phyloP scores from a whole-genome alignment of 2,329 filamentous ascomycete genomes.

The Fusarium ambrosium region DNA sequence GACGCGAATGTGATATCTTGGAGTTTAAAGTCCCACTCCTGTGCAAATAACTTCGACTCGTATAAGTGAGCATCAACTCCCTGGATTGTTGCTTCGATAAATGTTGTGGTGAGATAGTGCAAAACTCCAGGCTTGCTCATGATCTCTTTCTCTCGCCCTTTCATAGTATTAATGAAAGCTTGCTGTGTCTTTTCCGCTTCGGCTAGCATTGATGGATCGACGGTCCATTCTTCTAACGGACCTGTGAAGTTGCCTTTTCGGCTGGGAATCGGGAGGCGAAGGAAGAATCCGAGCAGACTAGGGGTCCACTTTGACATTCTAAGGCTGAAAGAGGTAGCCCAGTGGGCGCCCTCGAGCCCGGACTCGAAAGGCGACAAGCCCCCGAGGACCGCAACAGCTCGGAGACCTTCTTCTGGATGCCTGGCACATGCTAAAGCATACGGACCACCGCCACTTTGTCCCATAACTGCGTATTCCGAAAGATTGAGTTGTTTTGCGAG shows the following conservation, averaged over 20 bases:
- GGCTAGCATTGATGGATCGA: background rate
- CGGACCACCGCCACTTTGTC: slow-evolving; percentile 23
- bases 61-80: slow-evolving; percentile 15
- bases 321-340: slow-evolving; percentile 7
- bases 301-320: slow-evolving; percentile 20
- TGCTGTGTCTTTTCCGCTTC: slow-evolving; percentile 10
- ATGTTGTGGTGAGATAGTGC: background rate
- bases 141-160: slow-evolving; percentile 8
- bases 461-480: slow-evolving; percentile 13
- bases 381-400: slow-evolving; percentile 13
- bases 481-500: slow-evolving; percentile 16
- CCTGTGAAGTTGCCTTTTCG: slow-evolving; percentile 5
- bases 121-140: slow-evolving; percentile 6
- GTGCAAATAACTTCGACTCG: background rate
- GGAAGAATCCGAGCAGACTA: slow-evolving; percentile 8
- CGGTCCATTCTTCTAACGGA: background rate
- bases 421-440: slow-evolving; percentile 27
- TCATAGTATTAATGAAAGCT: background rate
- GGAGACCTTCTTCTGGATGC: slow-evolving; percentile 14
- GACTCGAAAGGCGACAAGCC: slow-evolving; percentile 16
- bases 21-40: slow-evolving; percentile 18
- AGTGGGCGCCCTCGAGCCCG: slow-evolving; percentile 14
- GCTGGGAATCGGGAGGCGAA: background rate
- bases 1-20: slow-evolving; percentile 20
- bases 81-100: slow-evolving; percentile 15